Evolutionary conservation across 371 early-diverging fungal species (phyloP).

Genomic region (Syncephalastrum racemosum): DNA sequence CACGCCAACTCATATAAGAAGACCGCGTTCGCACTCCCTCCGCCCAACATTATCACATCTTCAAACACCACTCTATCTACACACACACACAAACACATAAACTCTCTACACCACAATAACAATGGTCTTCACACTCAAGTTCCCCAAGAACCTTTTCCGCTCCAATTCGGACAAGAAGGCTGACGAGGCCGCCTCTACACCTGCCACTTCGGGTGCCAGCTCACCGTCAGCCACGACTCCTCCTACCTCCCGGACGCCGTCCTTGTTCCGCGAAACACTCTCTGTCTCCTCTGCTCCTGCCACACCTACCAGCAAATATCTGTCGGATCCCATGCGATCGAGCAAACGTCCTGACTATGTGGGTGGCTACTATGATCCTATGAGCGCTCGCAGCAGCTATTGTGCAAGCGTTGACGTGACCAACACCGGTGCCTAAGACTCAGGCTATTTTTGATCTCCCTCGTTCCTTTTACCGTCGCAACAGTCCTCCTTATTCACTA

Average conservation of each 20-base stretch:
- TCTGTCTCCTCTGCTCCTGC: slow-evolving; percentile 2
- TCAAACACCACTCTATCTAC: too few relatives aligned
- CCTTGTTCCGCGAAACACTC: slow-evolving; percentile 2
- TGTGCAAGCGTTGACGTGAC: slow-evolving; percentile 26
- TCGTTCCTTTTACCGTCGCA: background rate
- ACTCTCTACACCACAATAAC: background rate
- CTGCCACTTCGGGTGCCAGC: slow-evolving; percentile 2
- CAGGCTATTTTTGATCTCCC: background rate
- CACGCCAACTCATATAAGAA: slow-evolving; percentile 5
- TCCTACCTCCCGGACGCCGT: slow-evolving; percentile 2
- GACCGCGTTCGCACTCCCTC: too few relatives aligned
- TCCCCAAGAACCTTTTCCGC: slow-evolving; percentile 7
- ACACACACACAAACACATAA: background rate
- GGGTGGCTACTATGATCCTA: slow-evolving; percentile 40
- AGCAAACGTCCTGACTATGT: slow-evolving; percentile 33
- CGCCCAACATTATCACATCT: too few relatives aligned
- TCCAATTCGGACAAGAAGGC: slow-evolving; percentile 1
- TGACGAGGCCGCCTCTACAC: slow-evolving; percentile 5
- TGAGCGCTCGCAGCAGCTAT: slow-evolving; percentile 31
- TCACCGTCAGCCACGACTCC: slow-evolving; percentile 3
- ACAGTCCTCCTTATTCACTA: background rate
- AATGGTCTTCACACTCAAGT: slow-evolving; percentile 9
- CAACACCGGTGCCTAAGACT: slow-evolving; percentile 29
- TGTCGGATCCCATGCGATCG: slow-evolving; percentile 43
- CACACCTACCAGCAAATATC: slow-evolving; percentile 17